These are phyloP conservation scores for Magnusiomyces magnusii DNA, from an alignment of 1,139 yeast species.

Conservation along the genomic window DNA sequence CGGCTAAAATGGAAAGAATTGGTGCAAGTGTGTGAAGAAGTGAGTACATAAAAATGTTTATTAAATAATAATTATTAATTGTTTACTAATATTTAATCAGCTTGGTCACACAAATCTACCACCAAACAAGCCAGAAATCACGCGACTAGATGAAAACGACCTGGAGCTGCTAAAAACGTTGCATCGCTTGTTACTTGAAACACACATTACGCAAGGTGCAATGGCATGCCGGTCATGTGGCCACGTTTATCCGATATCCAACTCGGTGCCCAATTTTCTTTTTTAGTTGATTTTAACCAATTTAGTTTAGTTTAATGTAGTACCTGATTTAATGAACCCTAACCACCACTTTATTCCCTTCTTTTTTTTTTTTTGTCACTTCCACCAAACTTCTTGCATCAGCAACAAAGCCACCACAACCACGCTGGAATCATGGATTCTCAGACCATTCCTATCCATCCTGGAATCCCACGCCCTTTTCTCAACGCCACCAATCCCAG, in stretches of 20 bases:
- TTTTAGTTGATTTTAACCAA: too few species aligned
- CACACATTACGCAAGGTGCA: slow-evolving; percentile 78
- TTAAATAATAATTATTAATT: background rate
- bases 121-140: background rate
- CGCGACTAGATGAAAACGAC: slow-evolving; percentile 43
- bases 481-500: background rate
- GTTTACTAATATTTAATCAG: background rate
- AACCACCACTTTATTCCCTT: too few species aligned
- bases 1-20: slow-evolving; percentile 88
- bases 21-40: slow-evolving; percentile 63
- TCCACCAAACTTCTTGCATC: background rate
- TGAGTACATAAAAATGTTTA: slow-evolving; percentile 42
- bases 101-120: slow-evolving; percentile 56
- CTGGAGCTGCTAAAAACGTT: slow-evolving; percentile 61
- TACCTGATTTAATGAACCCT: too few species aligned
- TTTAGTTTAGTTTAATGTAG: too few species aligned
- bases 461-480: background rate
- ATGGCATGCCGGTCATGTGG: slow-evolving; percentile 84
- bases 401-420: too few species aligned
- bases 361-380: background rate
- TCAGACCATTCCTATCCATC: background rate
- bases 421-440: background rate
- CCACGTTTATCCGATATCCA: slow-evolving; percentile 83
- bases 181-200: slow-evolving; percentile 68
- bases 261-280: slow-evolving; percentile 90